A percentile compares a stretch with the other conserved stretches of the same genome.
These are phyloP conservation scores for Aspergillus carlsbadensis DNA, from an alignment of 495 filamentous ascomycete species.

Conservation along the genomic window DNA sequence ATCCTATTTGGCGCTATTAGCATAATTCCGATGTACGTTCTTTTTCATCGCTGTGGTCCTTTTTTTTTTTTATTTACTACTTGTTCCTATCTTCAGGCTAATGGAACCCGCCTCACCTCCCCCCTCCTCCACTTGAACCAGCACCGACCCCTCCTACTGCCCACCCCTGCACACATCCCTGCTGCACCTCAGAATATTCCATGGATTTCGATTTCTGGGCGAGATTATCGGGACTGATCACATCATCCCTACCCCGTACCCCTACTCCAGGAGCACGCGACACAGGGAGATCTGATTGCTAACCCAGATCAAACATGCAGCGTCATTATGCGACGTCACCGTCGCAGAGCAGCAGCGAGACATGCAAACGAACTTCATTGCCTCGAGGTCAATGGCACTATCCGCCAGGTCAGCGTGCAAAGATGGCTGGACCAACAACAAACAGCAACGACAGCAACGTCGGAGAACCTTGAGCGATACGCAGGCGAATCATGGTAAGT, in stretches of 20 bases:
- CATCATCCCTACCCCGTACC: neutral
- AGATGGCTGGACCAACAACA: conserved; percentile 32
- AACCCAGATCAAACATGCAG: conserved; percentile 15
- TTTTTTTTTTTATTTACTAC: too few species aligned
- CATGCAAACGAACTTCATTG: conserved; percentile 16
- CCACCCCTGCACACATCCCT: conserved; percentile 14
- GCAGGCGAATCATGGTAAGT: conserved; percentile 35
- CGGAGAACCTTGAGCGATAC: conserved; percentile 21
- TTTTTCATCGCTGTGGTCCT: conserved; percentile 5
- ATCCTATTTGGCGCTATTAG: conserved; percentile 32
- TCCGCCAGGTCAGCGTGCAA: conserved; percentile 23
- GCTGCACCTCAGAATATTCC: conserved; percentile 21
- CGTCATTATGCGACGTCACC: conserved; percentile 28
- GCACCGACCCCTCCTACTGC: neutral
- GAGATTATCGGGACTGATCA: neutral
- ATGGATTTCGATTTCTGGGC: conserved; percentile 14
- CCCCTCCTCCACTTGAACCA: neutral
- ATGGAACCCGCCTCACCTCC: neutral
- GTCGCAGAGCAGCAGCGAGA: conserved; percentile 21
- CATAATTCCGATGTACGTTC: conserved; percentile 35
- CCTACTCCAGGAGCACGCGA: neutral
- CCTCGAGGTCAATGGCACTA: conserved; percentile 17
- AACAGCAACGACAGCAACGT: neutral
- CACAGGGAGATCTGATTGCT: neutral
- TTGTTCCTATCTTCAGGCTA: conserved; percentile 9